phyloP scores from a whole-genome alignment of 352 stramenopile genomes.

The Pythium coloratum region DNA sequence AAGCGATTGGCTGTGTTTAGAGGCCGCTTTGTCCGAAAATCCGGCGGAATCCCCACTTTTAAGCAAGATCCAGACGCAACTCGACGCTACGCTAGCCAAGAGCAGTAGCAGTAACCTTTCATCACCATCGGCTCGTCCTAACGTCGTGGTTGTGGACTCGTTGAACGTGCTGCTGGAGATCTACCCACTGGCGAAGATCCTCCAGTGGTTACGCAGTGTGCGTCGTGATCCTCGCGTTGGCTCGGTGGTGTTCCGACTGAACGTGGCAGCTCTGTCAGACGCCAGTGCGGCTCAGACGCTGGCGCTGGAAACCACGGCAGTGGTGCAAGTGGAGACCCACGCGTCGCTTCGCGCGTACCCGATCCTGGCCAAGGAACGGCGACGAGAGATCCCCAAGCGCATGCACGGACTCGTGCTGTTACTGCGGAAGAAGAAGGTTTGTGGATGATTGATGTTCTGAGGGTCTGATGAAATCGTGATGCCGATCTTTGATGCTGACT shows the following conservation, averaged over 20 bases:
- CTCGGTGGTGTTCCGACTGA: conserved; percentile 49
- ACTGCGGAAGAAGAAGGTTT: conserved; percentile 66
- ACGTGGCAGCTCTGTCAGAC: conserved; percentile 27
- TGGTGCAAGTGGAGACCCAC: conserved; percentile 58
- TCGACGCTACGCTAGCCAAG: conserved; percentile 28
- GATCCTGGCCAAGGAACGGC: conserved; percentile 58
- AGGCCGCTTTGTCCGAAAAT: conserved; percentile 25
- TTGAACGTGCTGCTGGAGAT: conserved; percentile 62
- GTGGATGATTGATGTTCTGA: neutral
- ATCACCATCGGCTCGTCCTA: conserved; percentile 30
- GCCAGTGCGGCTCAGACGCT: conserved; percentile 23
- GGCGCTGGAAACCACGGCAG: conserved; percentile 41
- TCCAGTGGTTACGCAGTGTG: conserved; percentile 45
- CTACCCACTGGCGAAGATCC: conserved; percentile 39
- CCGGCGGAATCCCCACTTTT: conserved; percentile 18
- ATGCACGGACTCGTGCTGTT: conserved; percentile 65
- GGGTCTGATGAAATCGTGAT: neutral
- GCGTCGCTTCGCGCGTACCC: conserved; percentile 55
- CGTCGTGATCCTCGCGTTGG: conserved; percentile 35
- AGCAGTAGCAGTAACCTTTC: neutral
- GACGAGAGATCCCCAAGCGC: conserved; percentile 52
- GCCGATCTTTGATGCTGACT: neutral
- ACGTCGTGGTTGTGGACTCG: conserved; percentile 66
- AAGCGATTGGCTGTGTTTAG: conserved; percentile 19
- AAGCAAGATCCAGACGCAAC: conserved; percentile 32